Conservation (phyloP, 306 rosid species). For the Ormosia semicastrata region DNA sequence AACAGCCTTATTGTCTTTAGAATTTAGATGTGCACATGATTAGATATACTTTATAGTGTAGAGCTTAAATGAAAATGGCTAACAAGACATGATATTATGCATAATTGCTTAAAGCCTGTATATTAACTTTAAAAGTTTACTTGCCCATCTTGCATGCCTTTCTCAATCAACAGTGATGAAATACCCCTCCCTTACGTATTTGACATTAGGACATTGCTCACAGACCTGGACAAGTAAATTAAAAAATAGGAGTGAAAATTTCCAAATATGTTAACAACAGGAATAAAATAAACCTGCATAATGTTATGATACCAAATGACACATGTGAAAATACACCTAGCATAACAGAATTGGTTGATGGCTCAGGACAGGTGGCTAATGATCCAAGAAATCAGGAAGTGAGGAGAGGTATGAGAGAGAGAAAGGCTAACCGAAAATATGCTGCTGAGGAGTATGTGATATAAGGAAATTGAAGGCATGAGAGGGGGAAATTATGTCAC, state of each 20-base stretch:
- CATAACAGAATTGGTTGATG: no score
- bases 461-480: no score
- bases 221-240: conserved; percentile 68
- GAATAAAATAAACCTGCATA: conserved; percentile 3
- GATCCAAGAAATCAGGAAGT: no score
- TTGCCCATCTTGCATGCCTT: conserved; percentile 99
- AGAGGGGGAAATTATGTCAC: no score
- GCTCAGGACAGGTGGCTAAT: no score
- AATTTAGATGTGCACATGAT: not conserved
- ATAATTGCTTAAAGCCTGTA: conserved; percentile 1
- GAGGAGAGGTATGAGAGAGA: no score
- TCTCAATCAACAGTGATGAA: conserved; percentile 91
- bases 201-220: conserved; percentile 91
- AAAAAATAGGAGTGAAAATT: conserved; percentile 18
- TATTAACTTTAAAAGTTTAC: conserved; percentile 49
- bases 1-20: not conserved
- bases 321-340: no score
- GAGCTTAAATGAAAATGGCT: not conserved
- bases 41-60: conserved; percentile 2
- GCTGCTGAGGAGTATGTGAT: no score
- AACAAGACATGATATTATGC: not conserved
- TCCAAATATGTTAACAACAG: not conserved
- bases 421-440: no score
- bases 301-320: no score
- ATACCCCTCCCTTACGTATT: conserved; percentile 92